Conservation (phyloP, 1,139 yeast species). For the Candida tropicalis region DNA sequence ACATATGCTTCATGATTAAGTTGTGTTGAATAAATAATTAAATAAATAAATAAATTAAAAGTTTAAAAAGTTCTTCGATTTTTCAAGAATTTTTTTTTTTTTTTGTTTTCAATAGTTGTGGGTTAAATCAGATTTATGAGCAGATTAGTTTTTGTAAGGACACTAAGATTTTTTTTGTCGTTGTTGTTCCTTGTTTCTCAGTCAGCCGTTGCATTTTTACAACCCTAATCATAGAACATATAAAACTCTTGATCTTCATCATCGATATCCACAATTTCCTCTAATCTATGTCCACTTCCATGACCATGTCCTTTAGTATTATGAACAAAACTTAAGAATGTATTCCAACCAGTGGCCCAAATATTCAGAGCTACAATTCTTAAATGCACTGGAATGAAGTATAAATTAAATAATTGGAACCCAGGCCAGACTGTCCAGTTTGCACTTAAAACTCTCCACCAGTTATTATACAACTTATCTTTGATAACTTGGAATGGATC, state of each 20-base stretch:
- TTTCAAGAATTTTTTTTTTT: slow-evolving; percentile 1
- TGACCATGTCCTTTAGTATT: slow-evolving; percentile 50
- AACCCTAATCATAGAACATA: slow-evolving; percentile 27
- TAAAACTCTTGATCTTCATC: slow-evolving; percentile 31
- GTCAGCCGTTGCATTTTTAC: too few relatives aligned
- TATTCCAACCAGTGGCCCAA: slow-evolving; percentile 50
- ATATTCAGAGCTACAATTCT: slow-evolving; percentile 42
- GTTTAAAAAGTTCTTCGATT: background rate
- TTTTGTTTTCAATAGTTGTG: too few relatives aligned
- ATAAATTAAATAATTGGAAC: slow-evolving; percentile 42
- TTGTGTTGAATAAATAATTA: background rate
- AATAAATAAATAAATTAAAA: background rate
- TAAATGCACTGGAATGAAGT: slow-evolving; percentile 44
- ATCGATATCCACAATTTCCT: slow-evolving; percentile 45
- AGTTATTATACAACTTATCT: slow-evolving; percentile 39
- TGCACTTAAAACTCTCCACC: slow-evolving; percentile 47
- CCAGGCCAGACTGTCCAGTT: slow-evolving; percentile 51
- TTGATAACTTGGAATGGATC: slow-evolving; percentile 37
- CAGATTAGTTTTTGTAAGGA: too few relatives aligned
- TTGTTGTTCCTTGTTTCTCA: too few relatives aligned
- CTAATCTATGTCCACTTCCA: slow-evolving; percentile 38
- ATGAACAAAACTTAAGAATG: slow-evolving; percentile 47
- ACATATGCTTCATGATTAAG: slow-evolving; percentile 15
- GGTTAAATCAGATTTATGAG: too few relatives aligned
- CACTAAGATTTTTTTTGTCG: too few relatives aligned